phyloP scores from a whole-genome alignment of 2,329 filamentous ascomycete genomes.

The Pleoardoris graminearum region DNA sequence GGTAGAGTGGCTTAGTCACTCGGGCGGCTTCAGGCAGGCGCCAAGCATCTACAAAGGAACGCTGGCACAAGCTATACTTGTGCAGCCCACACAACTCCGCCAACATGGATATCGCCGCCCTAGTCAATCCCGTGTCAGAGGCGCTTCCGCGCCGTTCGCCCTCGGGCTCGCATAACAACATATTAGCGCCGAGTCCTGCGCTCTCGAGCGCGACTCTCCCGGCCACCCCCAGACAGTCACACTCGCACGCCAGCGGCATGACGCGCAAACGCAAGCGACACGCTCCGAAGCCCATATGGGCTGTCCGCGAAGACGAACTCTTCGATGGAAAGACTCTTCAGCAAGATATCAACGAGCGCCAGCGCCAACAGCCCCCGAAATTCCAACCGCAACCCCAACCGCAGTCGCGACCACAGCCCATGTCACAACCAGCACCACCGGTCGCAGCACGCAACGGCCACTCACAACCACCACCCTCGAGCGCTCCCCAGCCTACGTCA shows the following conservation, averaged over 20 bases:
- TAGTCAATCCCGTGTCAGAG: constrained; percentile 40
- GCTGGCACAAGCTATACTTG: constrained; percentile 15
- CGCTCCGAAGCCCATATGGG: constrained; percentile 45
- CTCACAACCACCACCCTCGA: constrained; percentile 14
- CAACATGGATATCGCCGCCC: constrained; percentile 42
- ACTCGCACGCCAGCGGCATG: constrained; percentile 28
- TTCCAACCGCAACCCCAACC: constrained; percentile 14
- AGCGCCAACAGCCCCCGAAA: constrained; percentile 22
- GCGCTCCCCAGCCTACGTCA: constrained; percentile 11
- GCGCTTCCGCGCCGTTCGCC: constrained; percentile 38
- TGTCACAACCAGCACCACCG: constrained; percentile 17
- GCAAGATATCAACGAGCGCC: constrained; percentile 25
- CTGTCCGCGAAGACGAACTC: constrained; percentile 29
- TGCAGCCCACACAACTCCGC: constrained; percentile 24
- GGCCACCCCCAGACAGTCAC: constrained; percentile 25
- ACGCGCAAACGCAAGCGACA: constrained; percentile 41
- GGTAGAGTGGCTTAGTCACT: constrained; percentile 1
- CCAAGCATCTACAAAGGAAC: constrained; percentile 13
- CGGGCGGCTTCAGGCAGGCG: constrained; percentile 2
- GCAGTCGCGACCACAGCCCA: constrained; percentile 10
- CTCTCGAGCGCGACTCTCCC: constrained; percentile 34
- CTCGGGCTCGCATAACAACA: constrained; percentile 32
- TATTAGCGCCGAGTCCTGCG: constrained; percentile 34
- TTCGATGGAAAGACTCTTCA: constrained; percentile 27
- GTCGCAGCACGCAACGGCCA: constrained; percentile 23